phyloP scores from a whole-genome alignment of 768 basidiomycete species.

The Macrolepiota albuminosa region DNA sequence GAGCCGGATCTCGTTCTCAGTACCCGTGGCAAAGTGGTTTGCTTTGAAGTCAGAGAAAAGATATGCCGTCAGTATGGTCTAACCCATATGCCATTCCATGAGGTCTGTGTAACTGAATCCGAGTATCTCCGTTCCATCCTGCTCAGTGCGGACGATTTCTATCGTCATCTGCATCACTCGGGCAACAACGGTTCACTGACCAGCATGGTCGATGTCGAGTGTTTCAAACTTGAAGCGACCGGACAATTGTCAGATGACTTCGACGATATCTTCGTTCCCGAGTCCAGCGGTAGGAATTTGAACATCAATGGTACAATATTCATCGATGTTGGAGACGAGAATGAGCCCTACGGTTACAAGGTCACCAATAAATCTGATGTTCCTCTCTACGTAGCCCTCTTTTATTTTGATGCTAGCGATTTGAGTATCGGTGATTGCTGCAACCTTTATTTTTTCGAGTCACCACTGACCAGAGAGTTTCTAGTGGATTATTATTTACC shows the following conservation, averaged over 20 bases:
- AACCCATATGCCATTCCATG: neutral
- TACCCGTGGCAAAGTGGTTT: neutral
- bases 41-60: neutral
- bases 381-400: slow-evolving; percentile 1
- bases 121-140: neutral
- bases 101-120: neutral
- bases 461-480: neutral
- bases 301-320: neutral
- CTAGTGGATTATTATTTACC: neutral
- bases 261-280: neutral
- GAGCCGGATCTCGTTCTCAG: neutral
- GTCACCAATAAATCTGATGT: neutral
- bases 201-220: neutral
- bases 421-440: neutral
- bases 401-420: slow-evolving; percentile 1
- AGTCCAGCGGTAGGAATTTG: neutral
- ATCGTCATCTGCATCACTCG: neutral
- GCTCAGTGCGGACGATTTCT: neutral
- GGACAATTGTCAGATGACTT: neutral
- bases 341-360: neutral
- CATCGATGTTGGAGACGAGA: neutral
- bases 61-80: neutral
- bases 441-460: neutral
- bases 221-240: neutral
- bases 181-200: neutral